phyloP scores from a whole-genome alignment of 306 rosid species.

The Castanea crenata region DNA sequence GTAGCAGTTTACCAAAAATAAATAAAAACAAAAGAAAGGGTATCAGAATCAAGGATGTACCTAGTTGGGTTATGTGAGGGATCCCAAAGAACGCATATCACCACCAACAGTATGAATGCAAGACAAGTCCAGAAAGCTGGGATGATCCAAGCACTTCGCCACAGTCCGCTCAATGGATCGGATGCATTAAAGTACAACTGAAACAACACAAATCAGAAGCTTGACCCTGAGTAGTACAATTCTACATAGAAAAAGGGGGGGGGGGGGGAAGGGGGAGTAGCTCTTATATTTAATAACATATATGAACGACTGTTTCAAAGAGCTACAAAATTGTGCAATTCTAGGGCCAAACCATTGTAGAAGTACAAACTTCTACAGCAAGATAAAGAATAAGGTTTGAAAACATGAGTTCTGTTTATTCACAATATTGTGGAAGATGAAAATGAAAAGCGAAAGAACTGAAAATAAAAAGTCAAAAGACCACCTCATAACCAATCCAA shows the following conservation, averaged over 20 bases:
- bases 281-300: neutral
- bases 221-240: neutral
- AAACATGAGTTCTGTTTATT: no score
- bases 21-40: neutral
- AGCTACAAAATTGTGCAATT: neutral
- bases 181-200: conserved; percentile 81
- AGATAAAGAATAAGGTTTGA: no score
- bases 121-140: conserved; percentile 73
- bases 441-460: neutral
- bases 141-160: conserved; percentile 78
- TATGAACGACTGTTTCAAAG: neutral
- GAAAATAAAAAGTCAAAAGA: conserved; percentile 6
- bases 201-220: conserved; percentile 24
- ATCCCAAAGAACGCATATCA: conserved; percentile 72
- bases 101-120: conserved; percentile 50
- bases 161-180: conserved; percentile 65
- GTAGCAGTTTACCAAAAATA: neutral
- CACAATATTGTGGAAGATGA: neutral
- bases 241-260: neutral
- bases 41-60: conserved; percentile 27
- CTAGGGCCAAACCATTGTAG: neutral
- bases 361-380: no score
- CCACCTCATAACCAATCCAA: conserved; percentile 82
- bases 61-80: conserved; percentile 76
- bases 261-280: neutral